A percentile compares a stretch with the other conserved stretches of the same genome.
phyloP scores from a whole-genome alignment of 2,329 filamentous ascomycete genomes.

The Fusarium heterosporum region DNA sequence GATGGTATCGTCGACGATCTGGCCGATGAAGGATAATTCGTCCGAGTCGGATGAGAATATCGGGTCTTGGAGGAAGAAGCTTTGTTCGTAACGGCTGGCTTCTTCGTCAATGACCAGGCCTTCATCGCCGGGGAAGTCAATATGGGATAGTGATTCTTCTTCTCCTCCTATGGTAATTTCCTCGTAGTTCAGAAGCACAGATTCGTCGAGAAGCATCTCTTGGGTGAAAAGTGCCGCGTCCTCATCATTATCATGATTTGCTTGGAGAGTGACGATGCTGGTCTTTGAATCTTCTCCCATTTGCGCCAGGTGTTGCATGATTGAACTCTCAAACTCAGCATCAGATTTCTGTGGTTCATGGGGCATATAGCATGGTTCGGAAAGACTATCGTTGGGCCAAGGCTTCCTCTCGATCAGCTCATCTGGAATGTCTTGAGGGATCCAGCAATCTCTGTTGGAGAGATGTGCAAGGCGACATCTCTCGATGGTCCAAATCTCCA shows the following conservation, averaged over 20 bases:
- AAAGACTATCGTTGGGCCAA: conserved; percentile 19
- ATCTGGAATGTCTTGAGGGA: conserved; percentile 11
- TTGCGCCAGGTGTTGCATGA: neutral
- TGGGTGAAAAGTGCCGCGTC: neutral
- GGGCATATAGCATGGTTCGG: conserved; percentile 3
- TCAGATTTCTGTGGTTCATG: neutral
- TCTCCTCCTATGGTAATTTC: neutral
- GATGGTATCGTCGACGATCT: neutral
- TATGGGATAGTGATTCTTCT: neutral
- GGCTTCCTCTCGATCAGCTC: conserved; percentile 5
- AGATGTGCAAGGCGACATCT: conserved; percentile 24
- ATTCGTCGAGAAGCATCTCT: neutral
- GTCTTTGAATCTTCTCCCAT: neutral
- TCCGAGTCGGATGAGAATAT: neutral
- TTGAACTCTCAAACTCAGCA: neutral
- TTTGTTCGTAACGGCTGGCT: neutral
- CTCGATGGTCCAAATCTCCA: conserved; percentile 26
- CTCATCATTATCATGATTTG: neutral
- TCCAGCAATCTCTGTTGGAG: conserved; percentile 39
- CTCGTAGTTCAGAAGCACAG: neutral
- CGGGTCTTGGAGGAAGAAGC: neutral
- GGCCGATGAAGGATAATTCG: neutral
- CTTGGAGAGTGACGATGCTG: neutral
- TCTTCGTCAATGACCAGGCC: neutral
- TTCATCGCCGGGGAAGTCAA: neutral